Evolutionary conservation across 2,329 filamentous ascomycete genomes (phyloP), one percentile per base, ranked within the genome.

Genomic region (Paecilomyces sp.): DNA sequence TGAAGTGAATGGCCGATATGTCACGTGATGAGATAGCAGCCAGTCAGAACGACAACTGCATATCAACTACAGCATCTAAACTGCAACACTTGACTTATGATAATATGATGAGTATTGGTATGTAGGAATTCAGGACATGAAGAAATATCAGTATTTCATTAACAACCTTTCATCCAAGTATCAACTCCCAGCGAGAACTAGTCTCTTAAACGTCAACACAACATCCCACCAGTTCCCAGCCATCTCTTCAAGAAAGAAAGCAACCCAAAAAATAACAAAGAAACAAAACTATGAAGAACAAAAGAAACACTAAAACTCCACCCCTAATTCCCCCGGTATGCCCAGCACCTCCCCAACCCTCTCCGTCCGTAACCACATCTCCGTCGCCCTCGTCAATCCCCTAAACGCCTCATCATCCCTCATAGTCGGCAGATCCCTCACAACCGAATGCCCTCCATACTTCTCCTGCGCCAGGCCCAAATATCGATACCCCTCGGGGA

Each of bases 401-500:
- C 74, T 77, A 31, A 73, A 64, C 2, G 61, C 65, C 56, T 72
- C 60, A 36, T 74, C 71, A 54, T 71, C 12, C n/a, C 22, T 66
- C 41, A 57, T 52, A 34, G 56, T 57, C 8, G 78, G 76, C 52
- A 81, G 69, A 52, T 67, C 60, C 51, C 67, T 59, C 61, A 80
- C 76, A 55, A 82, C 71, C 18, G 73, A 66, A 61, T 82, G 79
- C 1, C 80, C 80, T 3, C 31, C 31, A 11, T 80, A 70, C 60
- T 70, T 75, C 51, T 69, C 73, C 72, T 82, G 80, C 24, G 79
- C 79, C 1, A 75, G 76, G 13, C 76, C 79, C 3, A 82, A 75
- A 64, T 78, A 79, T 62, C 72, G 71, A 71, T 82, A 82, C 0
- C 79, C 80, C 60, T 73, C 68, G 5, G 79, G 79, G 60, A 77